A percentile compares a stretch with the other conserved stretches of the same genome.
Evolutionary conservation across 2,329 filamentous ascomycete genomes (phyloP).

Genomic region (Alternaria sp.): DNA sequence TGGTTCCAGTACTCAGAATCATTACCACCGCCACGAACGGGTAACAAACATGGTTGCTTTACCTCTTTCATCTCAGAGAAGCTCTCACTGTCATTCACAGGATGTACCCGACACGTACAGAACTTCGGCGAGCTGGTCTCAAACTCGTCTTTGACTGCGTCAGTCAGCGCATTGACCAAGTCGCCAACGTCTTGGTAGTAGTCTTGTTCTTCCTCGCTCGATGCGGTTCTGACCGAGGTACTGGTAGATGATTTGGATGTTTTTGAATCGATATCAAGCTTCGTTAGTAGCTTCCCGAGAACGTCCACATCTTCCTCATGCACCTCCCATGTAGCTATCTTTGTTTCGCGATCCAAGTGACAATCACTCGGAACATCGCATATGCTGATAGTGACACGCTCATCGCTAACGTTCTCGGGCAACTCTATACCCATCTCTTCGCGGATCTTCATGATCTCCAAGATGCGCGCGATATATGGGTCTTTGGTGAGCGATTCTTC

Average conservation of each 20-base stretch:
- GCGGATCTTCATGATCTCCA: conserved; percentile 19
- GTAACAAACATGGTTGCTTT: background rate
- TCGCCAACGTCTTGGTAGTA: background rate
- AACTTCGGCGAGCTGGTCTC: background rate
- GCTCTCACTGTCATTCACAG: background rate
- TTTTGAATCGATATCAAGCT: background rate
- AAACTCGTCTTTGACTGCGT: background rate
- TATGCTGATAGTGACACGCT: conserved; percentile 11
- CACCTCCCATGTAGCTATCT: conserved; percentile 7
- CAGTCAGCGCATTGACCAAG: background rate
- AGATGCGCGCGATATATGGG: background rate
- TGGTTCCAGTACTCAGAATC: background rate
- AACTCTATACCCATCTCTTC: conserved; percentile 13
- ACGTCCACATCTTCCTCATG: background rate
- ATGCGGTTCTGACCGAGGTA: background rate
- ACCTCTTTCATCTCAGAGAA: background rate
- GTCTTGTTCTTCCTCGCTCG: background rate
- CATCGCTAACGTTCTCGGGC: conserved; percentile 10
- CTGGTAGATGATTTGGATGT: background rate
- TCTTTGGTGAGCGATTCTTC: background rate
- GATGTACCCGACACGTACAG: background rate
- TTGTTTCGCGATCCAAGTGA: background rate
- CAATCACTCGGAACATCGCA: background rate
- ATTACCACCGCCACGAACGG: background rate
- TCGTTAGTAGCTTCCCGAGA: background rate